Evolutionary conservation across 2,329 filamentous ascomycete species (phyloP), one percentile per base, ranked within the genome.

Genomic region (Claviceps cyperi): DNA sequence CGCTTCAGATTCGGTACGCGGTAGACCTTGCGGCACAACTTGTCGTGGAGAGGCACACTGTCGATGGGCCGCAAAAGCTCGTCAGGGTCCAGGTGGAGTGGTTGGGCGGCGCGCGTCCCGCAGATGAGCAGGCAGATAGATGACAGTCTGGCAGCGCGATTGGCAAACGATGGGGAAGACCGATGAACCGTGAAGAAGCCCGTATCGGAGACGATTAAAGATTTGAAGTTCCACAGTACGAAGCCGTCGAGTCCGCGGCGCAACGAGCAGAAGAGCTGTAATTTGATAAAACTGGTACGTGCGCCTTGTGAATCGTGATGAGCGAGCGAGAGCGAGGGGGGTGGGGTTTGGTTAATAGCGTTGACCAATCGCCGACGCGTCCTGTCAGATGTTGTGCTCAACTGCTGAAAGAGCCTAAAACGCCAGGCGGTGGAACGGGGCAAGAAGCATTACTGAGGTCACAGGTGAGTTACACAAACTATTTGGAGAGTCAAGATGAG

Each of bases 41-140:
- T 14, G 37, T 41, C 46, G 35, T 13, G 19, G 51, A 46, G 48
- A 19, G 39, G 37, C 37, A 44, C 39, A 36, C 36, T 52, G 36
- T 50, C 44, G 45, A 48, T 24, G 43, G 46, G 39, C 45, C 36
- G 48, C 39, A 39, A 43, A 41, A 37, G 39, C 13, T 50, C 17
- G 43, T 47, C 47, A 38, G 50, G 44, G 40, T 50, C 17, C 37
- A 45, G 47, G 43, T 48, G 47, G 50, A 40, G 38, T 44, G 39
- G 17, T 35, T 4, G 24, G 40, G 41, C 11, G 47, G 47, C 47
- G 47, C 43, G 24, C 38, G 50, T 50, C 44, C 47, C 38, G 28
- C 38, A 28, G 38, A 51, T 32, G 28, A 24, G 28, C 28, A 32
- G 28, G 28, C 28, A 32, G 28, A 32, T 32, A 32, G 28, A 32